Conservation (phyloP, 495 filamentous ascomycete species). For the Darksidea phi region DNA sequence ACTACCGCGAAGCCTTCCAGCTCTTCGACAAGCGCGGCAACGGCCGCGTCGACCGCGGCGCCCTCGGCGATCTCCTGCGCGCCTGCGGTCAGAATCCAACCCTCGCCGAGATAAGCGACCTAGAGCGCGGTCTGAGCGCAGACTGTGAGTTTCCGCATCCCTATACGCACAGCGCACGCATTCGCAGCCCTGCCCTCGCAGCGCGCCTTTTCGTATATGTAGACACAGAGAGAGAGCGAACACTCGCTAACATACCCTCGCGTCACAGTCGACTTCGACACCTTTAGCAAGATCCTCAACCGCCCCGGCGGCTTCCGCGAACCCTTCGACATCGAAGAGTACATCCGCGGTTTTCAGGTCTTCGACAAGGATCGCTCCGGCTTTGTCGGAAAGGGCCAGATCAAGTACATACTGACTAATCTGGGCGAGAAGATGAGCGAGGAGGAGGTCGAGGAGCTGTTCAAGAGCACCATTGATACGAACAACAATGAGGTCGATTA, state of each 20-base stretch:
- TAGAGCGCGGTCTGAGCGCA: slow-evolving; percentile 80
- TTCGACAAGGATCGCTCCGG: slow-evolving; percentile 99
- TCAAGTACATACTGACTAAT: slow-evolving; percentile 94
- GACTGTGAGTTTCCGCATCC: slow-evolving; percentile 69
- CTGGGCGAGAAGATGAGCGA: slow-evolving; percentile 98
- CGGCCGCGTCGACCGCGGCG: slow-evolving; percentile 79
- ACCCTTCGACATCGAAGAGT: slow-evolving; percentile 94
- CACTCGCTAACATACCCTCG: too few species aligned
- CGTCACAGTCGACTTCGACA: slow-evolving; percentile 98
- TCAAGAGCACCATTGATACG: slow-evolving; percentile 88
- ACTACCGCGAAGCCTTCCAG: slow-evolving; percentile 99
- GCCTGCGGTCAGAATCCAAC: slow-evolving; percentile 98
- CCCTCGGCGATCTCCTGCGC: slow-evolving; percentile 87
- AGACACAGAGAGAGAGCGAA: too few species aligned
- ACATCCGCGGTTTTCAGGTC: slow-evolving; percentile 96
- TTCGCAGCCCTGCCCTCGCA: not conserved
- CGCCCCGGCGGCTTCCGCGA: slow-evolving; percentile 97
- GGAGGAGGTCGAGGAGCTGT: slow-evolving; percentile 94
- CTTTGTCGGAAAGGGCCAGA: slow-evolving; percentile 93
- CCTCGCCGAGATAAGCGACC: slow-evolving; percentile 80
- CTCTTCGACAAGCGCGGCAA: slow-evolving; percentile 99
- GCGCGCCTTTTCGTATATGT: not conserved
- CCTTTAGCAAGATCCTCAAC: slow-evolving; percentile 93
- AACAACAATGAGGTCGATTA: slow-evolving; percentile 96
- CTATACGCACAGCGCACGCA: not conserved